These are phyloP conservation scores for Aspergillus campestris DNA, from an alignment of 495 filamentous ascomycete species.

Conservation along the genomic window DNA sequence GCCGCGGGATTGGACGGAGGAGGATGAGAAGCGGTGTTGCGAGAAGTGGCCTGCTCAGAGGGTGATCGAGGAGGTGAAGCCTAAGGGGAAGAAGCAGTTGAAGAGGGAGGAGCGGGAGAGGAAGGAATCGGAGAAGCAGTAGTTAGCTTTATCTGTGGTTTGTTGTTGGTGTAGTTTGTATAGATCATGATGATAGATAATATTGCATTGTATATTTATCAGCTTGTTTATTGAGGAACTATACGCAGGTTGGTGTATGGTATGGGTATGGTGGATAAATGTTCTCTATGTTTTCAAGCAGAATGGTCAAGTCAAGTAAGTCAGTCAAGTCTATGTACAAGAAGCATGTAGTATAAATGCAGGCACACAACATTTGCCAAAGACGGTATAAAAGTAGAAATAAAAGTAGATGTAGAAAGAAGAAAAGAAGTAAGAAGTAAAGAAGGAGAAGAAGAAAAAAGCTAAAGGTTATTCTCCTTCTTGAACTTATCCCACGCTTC, in stretches of 20 bases:
- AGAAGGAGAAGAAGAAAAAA: neutral
- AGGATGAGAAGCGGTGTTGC: constrained; percentile 64
- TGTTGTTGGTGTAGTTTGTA: neutral
- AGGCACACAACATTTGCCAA: neutral
- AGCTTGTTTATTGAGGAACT: no score
- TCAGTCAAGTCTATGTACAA: constrained; percentile 2
- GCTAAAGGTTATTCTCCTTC: constrained; percentile 60
- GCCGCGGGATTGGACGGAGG: constrained; percentile 73
- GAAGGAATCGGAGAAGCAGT: constrained; percentile 40
- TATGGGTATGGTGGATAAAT: no score
- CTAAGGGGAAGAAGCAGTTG: constrained; percentile 40
- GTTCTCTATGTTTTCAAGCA: neutral
- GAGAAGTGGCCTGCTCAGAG: constrained; percentile 50
- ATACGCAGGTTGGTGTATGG: no score
- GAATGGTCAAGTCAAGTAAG: neutral
- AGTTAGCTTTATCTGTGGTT: constrained; percentile 15
- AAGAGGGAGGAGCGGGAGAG: constrained; percentile 46
- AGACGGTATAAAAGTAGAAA: neutral
- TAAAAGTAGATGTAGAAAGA: constrained; percentile 1
- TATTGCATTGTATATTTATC: no score
- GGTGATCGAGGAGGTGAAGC: constrained; percentile 22
- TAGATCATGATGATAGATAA: neutral
- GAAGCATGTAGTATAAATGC: neutral
- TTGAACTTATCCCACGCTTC: constrained; percentile 99
- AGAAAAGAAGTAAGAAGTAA: constrained; percentile 2